phyloP scores from a whole-genome alignment of 805 yeast genomes.

The Metschnikowia colocasiae region DNA sequence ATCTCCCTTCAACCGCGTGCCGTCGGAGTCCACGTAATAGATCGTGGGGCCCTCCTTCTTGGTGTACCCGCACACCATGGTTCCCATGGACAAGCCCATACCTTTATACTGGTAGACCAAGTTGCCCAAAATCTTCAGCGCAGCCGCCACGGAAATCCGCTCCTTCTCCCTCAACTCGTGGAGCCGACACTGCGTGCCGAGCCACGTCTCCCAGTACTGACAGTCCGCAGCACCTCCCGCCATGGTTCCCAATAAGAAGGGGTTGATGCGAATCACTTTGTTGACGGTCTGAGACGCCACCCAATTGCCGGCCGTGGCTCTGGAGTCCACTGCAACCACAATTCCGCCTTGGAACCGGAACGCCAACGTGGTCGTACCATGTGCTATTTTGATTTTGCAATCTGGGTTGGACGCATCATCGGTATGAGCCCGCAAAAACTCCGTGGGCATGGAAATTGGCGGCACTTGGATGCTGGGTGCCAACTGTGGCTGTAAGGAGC shows the following conservation, averaged over 20 bases:
- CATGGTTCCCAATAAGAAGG: conserved; percentile 92
- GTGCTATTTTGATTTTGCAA: conserved; percentile 93
- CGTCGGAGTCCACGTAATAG: conserved; percentile 95
- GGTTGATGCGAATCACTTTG: conserved; percentile 95
- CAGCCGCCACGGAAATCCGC: conserved; percentile 94
- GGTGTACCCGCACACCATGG: conserved; percentile 97
- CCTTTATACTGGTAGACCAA: conserved; percentile 93
- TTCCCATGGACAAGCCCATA: conserved; percentile 98
- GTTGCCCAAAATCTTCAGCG: conserved; percentile 88
- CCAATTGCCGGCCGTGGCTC: conserved; percentile 98
- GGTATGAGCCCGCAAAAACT: conserved; percentile 94
- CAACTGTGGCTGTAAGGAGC: conserved; percentile 28
- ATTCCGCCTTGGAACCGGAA: conserved; percentile 96
- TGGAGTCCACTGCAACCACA: conserved; percentile 92
- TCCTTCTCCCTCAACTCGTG: conserved; percentile 94
- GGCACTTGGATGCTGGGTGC: conserved; percentile 72
- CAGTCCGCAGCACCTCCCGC: conserved; percentile 99
- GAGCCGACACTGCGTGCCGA: conserved; percentile 92
- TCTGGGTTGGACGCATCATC: conserved; percentile 92
- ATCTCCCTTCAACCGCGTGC: conserved; percentile 92
- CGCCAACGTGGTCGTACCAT: conserved; percentile 98
- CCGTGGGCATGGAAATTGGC: conserved; percentile 84
- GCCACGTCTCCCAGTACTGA: conserved; percentile 99
- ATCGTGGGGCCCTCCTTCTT: conserved; percentile 93
- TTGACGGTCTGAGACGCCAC: conserved; percentile 97